Evolutionary conservation across 2,329 filamentous ascomycete species (phyloP), one percentile per base, ranked within the genome.

Genomic region (Orbilia brochopaga): DNA sequence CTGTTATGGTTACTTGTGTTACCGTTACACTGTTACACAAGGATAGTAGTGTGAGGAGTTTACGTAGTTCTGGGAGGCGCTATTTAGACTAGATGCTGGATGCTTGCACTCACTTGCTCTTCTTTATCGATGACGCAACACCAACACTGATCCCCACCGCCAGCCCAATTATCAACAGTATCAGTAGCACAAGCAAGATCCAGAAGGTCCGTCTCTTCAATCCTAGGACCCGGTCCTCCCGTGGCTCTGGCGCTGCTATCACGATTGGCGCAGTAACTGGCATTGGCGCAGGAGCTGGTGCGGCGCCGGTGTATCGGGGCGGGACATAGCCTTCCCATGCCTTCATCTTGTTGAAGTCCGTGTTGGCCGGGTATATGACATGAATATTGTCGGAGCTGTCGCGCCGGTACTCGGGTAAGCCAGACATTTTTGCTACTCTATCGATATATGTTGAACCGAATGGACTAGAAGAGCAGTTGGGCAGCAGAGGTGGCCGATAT

Each of bases 331-430:
- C 51, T 7, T 64, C 52, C 35, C 56, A 56, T 6, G 51, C 60
- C 60, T 56, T 64, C 17, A 50, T 56, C 19, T 56, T 6, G 13
- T 56, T 64, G 19, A 40, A 30, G 27, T 56, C 44, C 23, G 52
- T 55, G 17, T 23, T 48, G 3, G 52, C 51, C 1, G 51, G 60
- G 42, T 64, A 64, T 19, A 64, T 64, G 17, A 64, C 52, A 30
- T 64, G 60, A 42, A 64, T 52, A 27, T 56, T 56, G 52, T 64
- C 60, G 19, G 51, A 32, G 37, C 60, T 64, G 27, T 64, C 60
- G 37, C 60, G 60, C 40, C 52, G 60, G 40, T 62, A 62, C 17
- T 62, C 42, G 11, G 59, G 19, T 19, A 50, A 48, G 37, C 19
- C 35, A 53, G 44, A 27, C 60, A 64, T 64, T 50, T 35, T 51